These are phyloP conservation scores for Meyerozyma athensensis DNA, from an alignment of 1,139 yeast species.

Conservation along the genomic window DNA sequence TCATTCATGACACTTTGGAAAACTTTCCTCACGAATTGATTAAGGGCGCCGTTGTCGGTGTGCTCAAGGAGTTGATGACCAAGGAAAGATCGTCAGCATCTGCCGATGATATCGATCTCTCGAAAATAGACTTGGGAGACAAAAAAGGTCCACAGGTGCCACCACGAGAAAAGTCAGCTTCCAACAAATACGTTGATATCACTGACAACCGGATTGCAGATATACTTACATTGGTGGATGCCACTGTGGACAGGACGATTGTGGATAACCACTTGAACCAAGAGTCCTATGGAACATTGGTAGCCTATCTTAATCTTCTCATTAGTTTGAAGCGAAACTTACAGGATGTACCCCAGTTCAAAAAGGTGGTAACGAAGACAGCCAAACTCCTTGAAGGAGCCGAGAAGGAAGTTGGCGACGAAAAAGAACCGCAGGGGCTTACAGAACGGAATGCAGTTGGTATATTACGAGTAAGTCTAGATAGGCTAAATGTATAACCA, in stretches of 20 bases:
- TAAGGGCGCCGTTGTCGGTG: constrained; percentile 56
- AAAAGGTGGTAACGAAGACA: constrained; percentile 15
- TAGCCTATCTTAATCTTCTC: constrained; percentile 53
- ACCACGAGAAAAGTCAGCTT: constrained; percentile 9
- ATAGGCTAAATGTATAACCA: constrained; percentile 20
- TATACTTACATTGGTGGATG: constrained; percentile 35
- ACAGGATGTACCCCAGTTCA: constrained; percentile 18
- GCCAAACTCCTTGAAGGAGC: constrained; percentile 14
- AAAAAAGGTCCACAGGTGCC: constrained; percentile 21
- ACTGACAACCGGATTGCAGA: constrained; percentile 32
- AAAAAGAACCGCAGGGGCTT: constrained; percentile 19
- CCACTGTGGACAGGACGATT: constrained; percentile 29
- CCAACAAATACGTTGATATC: constrained; percentile 32
- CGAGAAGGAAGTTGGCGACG: constrained; percentile 10
- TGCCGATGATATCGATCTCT: constrained; percentile 4
- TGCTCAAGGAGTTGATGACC: constrained; percentile 60
- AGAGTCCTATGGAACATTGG: constrained; percentile 36
- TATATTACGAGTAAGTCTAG: constrained; percentile 37
- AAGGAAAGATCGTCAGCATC: constrained; percentile 19
- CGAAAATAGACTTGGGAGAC: constrained; percentile 13
- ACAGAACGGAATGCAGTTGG: constrained; percentile 28
- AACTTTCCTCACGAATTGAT: constrained; percentile 64
- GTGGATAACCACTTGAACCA: constrained; percentile 15
- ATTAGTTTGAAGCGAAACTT: constrained; percentile 36
- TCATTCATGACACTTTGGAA: constrained; percentile 59